phyloP scores from a whole-genome alignment of 1,284 basidiomycete genomes.

The Phaffia rhodozyma region DNA sequence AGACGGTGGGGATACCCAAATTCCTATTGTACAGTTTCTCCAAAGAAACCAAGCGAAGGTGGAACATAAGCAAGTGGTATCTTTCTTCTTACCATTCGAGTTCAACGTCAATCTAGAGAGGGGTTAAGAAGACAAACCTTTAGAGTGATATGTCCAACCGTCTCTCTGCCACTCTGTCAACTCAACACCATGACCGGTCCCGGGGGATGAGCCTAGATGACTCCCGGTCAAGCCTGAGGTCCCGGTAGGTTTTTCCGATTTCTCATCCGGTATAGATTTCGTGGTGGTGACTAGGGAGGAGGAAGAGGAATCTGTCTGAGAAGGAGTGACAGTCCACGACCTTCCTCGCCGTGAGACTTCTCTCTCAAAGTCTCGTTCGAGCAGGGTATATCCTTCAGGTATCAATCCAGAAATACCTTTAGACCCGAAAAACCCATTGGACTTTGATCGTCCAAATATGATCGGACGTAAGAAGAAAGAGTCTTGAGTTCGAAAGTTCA shows the following conservation, averaged over 20 bases:
- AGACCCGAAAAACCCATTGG: conserved; percentile 90
- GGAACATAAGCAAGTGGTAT: background rate
- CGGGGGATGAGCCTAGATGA: background rate
- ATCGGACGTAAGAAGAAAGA: conserved; percentile 4
- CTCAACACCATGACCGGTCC: conserved; percentile 44
- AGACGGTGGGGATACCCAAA: conserved; percentile 59
- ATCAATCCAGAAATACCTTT: conserved; percentile 80
- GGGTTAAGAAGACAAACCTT: conserved; percentile 47
- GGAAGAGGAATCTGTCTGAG: background rate
- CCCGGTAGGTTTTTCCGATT: too few relatives aligned
- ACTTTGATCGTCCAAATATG: conserved; percentile 39
- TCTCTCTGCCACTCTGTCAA: conserved; percentile 74
- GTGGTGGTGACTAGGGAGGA: background rate
- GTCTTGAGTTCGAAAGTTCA: background rate
- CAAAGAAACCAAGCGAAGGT: background rate
- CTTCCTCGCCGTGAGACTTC: conserved; percentile 47
- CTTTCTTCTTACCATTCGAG: too few relatives aligned
- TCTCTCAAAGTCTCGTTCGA: conserved; percentile 72
- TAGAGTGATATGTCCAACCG: conserved; percentile 99
- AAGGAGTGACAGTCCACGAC: conserved; percentile 36
- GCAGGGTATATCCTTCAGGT: conserved; percentile 84
- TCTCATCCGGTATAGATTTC: too few relatives aligned
- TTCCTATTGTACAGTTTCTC: conserved; percentile 42
- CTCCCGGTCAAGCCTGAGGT: background rate
- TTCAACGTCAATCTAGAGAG: background rate